These are phyloP conservation scores for Neocatenulostroma microsporum DNA, from an alignment of 2,329 filamentous ascomycete species.

Conservation along the genomic window DNA sequence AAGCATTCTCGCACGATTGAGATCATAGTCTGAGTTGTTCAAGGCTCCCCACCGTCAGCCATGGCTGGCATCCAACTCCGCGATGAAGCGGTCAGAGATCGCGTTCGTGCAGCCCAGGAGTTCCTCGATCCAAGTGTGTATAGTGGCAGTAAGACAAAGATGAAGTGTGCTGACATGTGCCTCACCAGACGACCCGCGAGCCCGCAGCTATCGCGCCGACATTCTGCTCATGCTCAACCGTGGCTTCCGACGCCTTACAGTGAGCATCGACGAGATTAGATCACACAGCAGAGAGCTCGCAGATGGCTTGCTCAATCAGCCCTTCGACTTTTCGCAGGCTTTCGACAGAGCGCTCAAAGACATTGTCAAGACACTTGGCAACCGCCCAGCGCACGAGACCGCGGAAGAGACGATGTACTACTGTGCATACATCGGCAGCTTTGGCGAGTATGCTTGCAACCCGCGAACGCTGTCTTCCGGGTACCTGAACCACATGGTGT, in stretches of 20 bases:
- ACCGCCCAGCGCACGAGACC: slow-evolving; percentile 66
- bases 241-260: slow-evolving; percentile 50
- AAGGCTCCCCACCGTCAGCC: slow-evolving; percentile 1
- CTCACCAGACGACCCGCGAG: slow-evolving; percentile 60
- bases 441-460: slow-evolving; percentile 91
- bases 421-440: slow-evolving; percentile 93
- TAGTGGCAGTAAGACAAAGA: neutral
- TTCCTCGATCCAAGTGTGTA: slow-evolving; percentile 84
- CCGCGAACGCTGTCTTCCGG: slow-evolving; percentile 82
- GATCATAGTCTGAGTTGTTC: neutral
- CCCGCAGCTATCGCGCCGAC: slow-evolving; percentile 76
- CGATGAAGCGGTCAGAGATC: slow-evolving; percentile 77
- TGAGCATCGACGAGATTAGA: slow-evolving; percentile 77
- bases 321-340: slow-evolving; percentile 80
- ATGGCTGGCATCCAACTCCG: slow-evolving; percentile 71
- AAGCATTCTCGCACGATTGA: no score
- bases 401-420: slow-evolving; percentile 78
- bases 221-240: slow-evolving; percentile 70
- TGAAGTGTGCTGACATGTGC: neutral
- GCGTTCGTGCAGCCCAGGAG: slow-evolving; percentile 78
- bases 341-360: slow-evolving; percentile 89
- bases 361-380: slow-evolving; percentile 71
- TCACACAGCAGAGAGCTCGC: slow-evolving; percentile 79
- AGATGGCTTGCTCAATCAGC: slow-evolving; percentile 67
- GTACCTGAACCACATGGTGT: slow-evolving; percentile 94